Percentiles rank a stretch among this genome's conserved stretches.
Conservation (phyloP, 2,329 filamentous ascomycete species). For the Nemania sp. region DNA sequence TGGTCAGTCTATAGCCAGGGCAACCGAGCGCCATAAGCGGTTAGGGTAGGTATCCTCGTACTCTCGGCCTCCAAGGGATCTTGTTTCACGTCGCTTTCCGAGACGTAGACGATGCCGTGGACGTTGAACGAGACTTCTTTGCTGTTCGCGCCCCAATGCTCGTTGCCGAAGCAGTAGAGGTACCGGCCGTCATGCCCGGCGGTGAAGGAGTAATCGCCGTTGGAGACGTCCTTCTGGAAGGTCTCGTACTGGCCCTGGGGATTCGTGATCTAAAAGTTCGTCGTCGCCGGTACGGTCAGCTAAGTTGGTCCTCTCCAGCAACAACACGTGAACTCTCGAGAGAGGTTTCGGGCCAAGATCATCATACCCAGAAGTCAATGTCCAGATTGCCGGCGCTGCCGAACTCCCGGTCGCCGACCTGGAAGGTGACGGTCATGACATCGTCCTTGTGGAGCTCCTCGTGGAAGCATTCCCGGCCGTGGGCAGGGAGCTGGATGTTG, state of each 20-base stretch:
- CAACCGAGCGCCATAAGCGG: neutral
- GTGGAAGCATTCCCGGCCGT: constrained; percentile 97
- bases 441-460: constrained; percentile 91
- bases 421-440: constrained; percentile 98
- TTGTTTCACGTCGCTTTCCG: constrained; percentile 79
- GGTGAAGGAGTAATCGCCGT: constrained; percentile 91
- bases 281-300: constrained; percentile 29
- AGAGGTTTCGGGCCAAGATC: constrained; percentile 38
- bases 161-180: constrained; percentile 98
- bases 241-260: constrained; percentile 76
- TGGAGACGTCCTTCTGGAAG: constrained; percentile 80
- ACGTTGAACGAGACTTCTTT: constrained; percentile 99
- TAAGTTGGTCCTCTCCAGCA: constrained; percentile 5
- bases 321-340: neutral
- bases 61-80: constrained; percentile 92
- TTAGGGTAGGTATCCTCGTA: constrained; percentile 46
- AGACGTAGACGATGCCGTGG: constrained; percentile 96
- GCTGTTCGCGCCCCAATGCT: constrained; percentile 92
- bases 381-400: constrained; percentile 92
- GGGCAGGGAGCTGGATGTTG: constrained; percentile 93
- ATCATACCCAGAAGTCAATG: constrained; percentile 95
- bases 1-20: constrained; percentile 5
- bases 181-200: constrained; percentile 86
- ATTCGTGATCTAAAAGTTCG: constrained; percentile 68
- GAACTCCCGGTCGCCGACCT: constrained; percentile 96